Conservation (phyloP, 495 filamentous ascomycete species). For the Hypoxylon subgilvum region DNA sequence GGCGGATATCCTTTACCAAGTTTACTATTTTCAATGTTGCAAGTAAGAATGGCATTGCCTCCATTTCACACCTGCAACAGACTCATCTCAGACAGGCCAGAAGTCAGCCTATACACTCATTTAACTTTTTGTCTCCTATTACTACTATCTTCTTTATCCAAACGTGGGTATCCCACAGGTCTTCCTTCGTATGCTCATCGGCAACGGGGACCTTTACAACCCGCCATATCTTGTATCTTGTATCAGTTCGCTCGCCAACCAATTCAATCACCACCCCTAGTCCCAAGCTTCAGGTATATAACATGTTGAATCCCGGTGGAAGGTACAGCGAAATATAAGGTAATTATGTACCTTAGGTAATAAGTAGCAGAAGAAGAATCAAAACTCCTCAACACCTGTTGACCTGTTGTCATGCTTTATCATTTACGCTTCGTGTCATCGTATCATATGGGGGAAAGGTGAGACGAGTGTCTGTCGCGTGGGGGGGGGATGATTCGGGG, state of each 20-base stretch:
- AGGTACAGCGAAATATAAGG: slow-evolving; percentile 4
- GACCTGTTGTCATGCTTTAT: slow-evolving; percentile 37
- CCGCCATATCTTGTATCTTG: background rate
- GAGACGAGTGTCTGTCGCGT: slow-evolving; percentile 15
- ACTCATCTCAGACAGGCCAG: background rate
- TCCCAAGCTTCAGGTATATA: slow-evolving; percentile 5
- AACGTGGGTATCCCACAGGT: slow-evolving; percentile 18
- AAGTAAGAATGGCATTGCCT: too few relatives aligned
- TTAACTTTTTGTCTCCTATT: slow-evolving; percentile 10
- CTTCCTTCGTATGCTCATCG: slow-evolving; percentile 27
- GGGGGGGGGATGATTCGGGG: slow-evolving; percentile 9
- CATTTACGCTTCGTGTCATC: slow-evolving; percentile 12
- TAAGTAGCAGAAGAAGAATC: background rate
- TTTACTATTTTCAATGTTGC: too few relatives aligned
- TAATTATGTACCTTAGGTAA: background rate
- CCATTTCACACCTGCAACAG: background rate
- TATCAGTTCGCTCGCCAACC: slow-evolving; percentile 9
- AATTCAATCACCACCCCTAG: too few relatives aligned
- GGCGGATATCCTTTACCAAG: too few relatives aligned
- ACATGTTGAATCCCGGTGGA: background rate
- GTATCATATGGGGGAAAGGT: background rate
- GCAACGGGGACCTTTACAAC: background rate
- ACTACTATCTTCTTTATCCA: slow-evolving; percentile 1
- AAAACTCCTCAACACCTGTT: slow-evolving; percentile 30
- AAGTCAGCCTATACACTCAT: background rate